Percentiles rank a stretch among this genome's conserved stretches.
Conservation (phyloP, 2,329 filamentous ascomycete species). For the Sporothrix luriei region DNA sequence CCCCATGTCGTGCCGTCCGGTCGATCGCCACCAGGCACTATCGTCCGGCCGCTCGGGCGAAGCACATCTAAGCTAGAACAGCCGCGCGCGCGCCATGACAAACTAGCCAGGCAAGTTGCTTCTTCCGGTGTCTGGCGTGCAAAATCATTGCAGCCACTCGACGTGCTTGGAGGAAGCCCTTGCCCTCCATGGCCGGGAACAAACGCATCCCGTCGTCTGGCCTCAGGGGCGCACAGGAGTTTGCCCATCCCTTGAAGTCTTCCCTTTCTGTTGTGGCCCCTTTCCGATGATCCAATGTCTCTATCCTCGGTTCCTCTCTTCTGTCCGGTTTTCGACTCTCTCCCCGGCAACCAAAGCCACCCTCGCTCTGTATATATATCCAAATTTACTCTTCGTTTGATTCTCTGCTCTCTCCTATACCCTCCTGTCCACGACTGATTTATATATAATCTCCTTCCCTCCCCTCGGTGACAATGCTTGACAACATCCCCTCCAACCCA, state of each 20-base stretch:
- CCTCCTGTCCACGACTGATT: neutral
- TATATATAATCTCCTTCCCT: neutral
- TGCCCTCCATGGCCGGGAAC: neutral
- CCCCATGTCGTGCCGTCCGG: neutral
- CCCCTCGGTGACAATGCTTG: neutral
- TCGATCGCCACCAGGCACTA: neutral
- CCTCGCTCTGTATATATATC: constrained; percentile 4
- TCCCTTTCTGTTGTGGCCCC: neutral
- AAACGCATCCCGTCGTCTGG: neutral
- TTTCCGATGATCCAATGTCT: neutral
- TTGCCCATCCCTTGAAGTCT: neutral
- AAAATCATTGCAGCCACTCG: no score
- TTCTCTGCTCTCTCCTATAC: neutral
- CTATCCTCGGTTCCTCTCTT: neutral
- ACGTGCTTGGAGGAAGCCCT: no score
- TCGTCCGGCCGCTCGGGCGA: constrained; percentile 17
- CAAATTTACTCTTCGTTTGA: neutral
- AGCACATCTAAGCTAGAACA: neutral
- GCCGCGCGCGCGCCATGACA: neutral
- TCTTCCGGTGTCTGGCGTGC: neutral
- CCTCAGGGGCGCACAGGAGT: no score
- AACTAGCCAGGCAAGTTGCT: neutral
- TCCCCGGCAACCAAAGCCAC: no score
- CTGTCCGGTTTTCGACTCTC: neutral
- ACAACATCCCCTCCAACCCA: constrained; percentile 22